Conservation (phyloP, 805 yeast genomes). For the Pichia rugopelliculosa region DNA sequence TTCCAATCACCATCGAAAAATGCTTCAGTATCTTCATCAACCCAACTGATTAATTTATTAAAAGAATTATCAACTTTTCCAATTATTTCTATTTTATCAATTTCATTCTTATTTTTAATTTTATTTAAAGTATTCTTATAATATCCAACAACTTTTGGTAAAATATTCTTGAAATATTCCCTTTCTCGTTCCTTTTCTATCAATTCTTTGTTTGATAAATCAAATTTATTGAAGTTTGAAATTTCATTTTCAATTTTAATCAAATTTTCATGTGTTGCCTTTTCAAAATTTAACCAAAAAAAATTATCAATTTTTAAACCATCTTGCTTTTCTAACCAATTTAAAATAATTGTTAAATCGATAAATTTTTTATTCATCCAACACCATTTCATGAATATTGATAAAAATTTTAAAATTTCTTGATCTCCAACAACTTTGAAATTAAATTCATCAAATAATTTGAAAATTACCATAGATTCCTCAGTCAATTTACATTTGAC, state of each 20-base stretch:
- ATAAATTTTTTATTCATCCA: conserved; percentile 7
- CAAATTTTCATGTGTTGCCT: conserved; percentile 5
- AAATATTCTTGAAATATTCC: conserved; percentile 7
- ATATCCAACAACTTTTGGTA: conserved; percentile 14
- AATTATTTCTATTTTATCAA: conserved; percentile 5
- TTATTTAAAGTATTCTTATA: conserved; percentile 10
- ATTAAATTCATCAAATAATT: neutral
- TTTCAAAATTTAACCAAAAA: conserved; percentile 6
- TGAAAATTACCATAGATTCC: conserved; percentile 1
- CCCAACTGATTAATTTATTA: conserved; percentile 14
- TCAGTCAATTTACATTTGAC: conserved; percentile 8
- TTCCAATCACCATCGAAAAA: conserved; percentile 8
- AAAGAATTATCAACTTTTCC: conserved; percentile 10
- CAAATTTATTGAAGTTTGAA: neutral
- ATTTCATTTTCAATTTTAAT: conserved; percentile 5
- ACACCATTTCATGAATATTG: conserved; percentile 12
- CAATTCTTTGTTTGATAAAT: neutral
- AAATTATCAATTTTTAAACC: conserved; percentile 8
- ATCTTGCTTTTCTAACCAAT: conserved; percentile 11
- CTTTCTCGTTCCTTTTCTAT: neutral
- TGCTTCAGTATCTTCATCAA: conserved; percentile 11
- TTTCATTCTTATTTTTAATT: conserved; percentile 3
- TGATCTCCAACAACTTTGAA: conserved; percentile 10
- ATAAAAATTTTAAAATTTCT: conserved; percentile 8
- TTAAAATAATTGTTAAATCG: conserved; percentile 8